Base-by-base conservation (phyloP, 805 yeast genomes). In the Candida xyloterini region DNA sequence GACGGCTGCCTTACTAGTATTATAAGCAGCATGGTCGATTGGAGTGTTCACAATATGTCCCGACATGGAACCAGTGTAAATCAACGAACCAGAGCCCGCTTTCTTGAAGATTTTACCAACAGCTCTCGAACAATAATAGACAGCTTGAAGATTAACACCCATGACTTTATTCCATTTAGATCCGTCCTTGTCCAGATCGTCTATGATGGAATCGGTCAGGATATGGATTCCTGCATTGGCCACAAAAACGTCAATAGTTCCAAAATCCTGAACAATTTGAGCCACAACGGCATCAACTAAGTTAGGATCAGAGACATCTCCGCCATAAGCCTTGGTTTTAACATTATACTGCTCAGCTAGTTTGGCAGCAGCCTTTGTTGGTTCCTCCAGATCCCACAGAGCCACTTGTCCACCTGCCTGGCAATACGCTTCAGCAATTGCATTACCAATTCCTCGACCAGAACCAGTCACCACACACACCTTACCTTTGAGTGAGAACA, bases 1-100 rank as follows among this genome's bases (percentile, higher is more conserved):
- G 37, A 71, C 73, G 27, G 68, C 77, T 29, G 77, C 76, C 56
- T 72, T 72, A 41, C 74, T 71, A 27, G 71, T 68, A 47, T 71
- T 72, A 55, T 72, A 72, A 27, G 69, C 69, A 31, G 76, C 68
- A 51, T 73, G 78, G 48, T 66, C 61, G 48, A 71, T 67, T 35
- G 79, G 79, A 33, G 69, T 73, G 47, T 74, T 74, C 46, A 71
- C 74, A 47, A 74, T 73, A 58, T 71, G 77, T 8, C 71, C 78
- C 11, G 76, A 70, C 78, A 74, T 74, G 15, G 78, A 73, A 3
- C 76, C 79, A 11, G 79, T 74, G 60, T 73, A 68, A 41, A 74
- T 65, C 46, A 74, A 57, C 5, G 77, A 71, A 20, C 79, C 79
- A 28, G 54, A 57, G 23, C 74, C 73, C 48, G 71, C 66, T 38